Percentiles rank a stretch among this genome's conserved stretches.
phyloP scores from a whole-genome alignment of 768 basidiomycete genomes.

The Mycena sanguinolenta region DNA sequence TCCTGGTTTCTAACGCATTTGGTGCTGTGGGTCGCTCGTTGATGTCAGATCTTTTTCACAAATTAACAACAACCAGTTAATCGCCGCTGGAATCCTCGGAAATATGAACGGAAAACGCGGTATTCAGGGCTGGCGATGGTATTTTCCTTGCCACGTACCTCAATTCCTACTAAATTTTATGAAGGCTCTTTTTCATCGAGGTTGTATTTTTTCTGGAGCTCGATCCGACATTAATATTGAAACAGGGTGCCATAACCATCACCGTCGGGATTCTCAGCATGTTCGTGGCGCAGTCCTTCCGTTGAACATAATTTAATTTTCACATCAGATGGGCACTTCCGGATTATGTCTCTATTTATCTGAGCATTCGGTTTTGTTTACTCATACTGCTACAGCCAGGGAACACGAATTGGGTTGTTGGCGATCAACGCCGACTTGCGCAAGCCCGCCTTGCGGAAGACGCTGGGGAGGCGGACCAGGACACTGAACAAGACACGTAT shows the following conservation, averaged over 20 bases:
- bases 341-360: constrained; percentile 60
- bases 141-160: not conserved
- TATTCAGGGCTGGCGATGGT: constrained; percentile 77
- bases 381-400: constrained; percentile 55
- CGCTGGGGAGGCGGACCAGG: constrained; percentile 75
- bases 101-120: constrained; percentile 79
- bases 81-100: constrained; percentile 82
- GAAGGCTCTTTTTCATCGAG: constrained; percentile 81
- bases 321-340: constrained; percentile 67
- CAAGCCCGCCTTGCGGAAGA: constrained; percentile 78
- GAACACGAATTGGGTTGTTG: constrained; percentile 72
- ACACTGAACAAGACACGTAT: constrained; percentile 68
- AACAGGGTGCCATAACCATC: constrained; percentile 75
- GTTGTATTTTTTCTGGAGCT: constrained; percentile 36
- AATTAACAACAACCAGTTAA: constrained; percentile 55
- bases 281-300: constrained; percentile 47
- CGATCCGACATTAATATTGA: not conserved
- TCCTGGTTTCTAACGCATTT: constrained; percentile 77
- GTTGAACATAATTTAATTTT: not conserved
- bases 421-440: constrained; percentile 66
- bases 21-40: constrained; percentile 60
- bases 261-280: constrained; percentile 66
- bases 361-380: not conserved
- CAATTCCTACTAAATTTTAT: not conserved
- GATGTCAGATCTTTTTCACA: not conserved